A percentile compares a stretch with the other conserved stretches of the same genome.
These are phyloP conservation scores for Hypoxylon rickii DNA, from an alignment of 495 filamentous ascomycete species.

Conservation along the genomic window DNA sequence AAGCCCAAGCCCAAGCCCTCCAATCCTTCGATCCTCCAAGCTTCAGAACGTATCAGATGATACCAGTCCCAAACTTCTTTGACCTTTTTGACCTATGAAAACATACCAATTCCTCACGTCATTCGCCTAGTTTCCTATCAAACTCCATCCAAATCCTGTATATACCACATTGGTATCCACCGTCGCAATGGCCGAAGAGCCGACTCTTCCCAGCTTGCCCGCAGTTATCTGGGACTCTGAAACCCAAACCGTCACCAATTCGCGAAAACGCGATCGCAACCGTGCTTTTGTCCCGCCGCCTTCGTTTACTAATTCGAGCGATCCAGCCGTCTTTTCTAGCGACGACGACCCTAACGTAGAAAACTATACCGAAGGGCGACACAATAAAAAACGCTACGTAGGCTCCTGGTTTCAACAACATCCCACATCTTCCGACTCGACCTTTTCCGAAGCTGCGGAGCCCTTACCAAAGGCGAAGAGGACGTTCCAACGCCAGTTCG, in stretches of 20 bases:
- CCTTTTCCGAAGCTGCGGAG: slow-evolving; percentile 41
- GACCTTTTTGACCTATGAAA: too few species aligned
- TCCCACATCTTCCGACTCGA: slow-evolving; percentile 47
- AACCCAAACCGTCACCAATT: slow-evolving; percentile 38
- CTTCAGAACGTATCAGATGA: too few species aligned
- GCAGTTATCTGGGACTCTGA: slow-evolving; percentile 37
- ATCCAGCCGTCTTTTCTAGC: slow-evolving; percentile 77
- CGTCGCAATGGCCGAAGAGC: slow-evolving; percentile 48
- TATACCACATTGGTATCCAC: neutral
- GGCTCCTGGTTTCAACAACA: slow-evolving; percentile 75
- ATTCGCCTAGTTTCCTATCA: neutral
- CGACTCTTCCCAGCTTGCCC: slow-evolving; percentile 49
- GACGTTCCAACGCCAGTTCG: slow-evolving; percentile 65
- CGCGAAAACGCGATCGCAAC: slow-evolving; percentile 49
- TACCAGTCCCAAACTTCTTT: too few species aligned
- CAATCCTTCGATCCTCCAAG: neutral
- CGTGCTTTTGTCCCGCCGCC: slow-evolving; percentile 29
- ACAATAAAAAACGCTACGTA: slow-evolving; percentile 66
- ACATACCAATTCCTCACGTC: neutral
- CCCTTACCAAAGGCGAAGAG: slow-evolving; percentile 50
- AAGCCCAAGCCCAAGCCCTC: too few species aligned
- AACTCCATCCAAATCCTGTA: neutral
- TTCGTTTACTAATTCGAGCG: slow-evolving; percentile 60
- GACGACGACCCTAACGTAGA: slow-evolving; percentile 77
- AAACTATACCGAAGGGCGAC: slow-evolving; percentile 62